Percentiles rank a stretch among this genome's conserved stretches.
phyloP scores from a whole-genome alignment of 129 eudicot genomes.

The Gnaphalium uliginosum region DNA sequence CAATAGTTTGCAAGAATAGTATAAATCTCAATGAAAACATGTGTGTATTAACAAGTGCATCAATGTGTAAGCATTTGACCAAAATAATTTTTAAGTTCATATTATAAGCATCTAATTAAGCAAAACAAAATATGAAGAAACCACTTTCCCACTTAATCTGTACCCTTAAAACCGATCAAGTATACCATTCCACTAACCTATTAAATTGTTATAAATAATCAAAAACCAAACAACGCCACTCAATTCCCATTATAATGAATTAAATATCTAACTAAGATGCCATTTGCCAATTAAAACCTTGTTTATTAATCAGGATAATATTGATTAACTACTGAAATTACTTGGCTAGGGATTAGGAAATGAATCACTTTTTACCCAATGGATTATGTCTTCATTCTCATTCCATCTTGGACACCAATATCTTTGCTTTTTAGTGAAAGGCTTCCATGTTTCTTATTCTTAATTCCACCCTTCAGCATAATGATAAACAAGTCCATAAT shows the following conservation, averaged over 20 bases:
- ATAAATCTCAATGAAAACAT: no score
- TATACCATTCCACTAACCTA: slow-evolving; percentile 30
- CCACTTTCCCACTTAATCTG: slow-evolving; percentile 25
- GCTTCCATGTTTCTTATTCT: not conserved
- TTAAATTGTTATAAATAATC: slow-evolving; percentile 14
- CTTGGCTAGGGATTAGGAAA: slow-evolving; percentile 22
- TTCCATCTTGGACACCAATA: slow-evolving; percentile 18
- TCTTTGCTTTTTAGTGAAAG: slow-evolving; percentile 15
- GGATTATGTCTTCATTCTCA: slow-evolving; percentile 33
- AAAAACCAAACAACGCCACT: slow-evolving; percentile 37
- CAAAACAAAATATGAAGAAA: slow-evolving; percentile 18
- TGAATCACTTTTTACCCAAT: slow-evolving; percentile 25
- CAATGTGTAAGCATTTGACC: no score
- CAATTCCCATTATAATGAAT: slow-evolving; percentile 30
- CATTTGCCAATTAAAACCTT: slow-evolving; percentile 23
- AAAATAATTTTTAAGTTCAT: no score
- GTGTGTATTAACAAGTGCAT: no score
- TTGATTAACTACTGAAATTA: slow-evolving; percentile 13
- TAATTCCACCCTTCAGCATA: not conserved
- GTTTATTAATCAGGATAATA: slow-evolving; percentile 31
- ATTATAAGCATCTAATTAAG: no score
- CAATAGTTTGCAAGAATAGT: no score
- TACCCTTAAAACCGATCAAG: slow-evolving; percentile 18
- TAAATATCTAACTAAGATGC: slow-evolving; percentile 18
- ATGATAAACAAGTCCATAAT: no score